These are phyloP conservation scores for Apostasia shenzhenica DNA, from an alignment of 106 monocot genomes.

Conservation along the genomic window DNA sequence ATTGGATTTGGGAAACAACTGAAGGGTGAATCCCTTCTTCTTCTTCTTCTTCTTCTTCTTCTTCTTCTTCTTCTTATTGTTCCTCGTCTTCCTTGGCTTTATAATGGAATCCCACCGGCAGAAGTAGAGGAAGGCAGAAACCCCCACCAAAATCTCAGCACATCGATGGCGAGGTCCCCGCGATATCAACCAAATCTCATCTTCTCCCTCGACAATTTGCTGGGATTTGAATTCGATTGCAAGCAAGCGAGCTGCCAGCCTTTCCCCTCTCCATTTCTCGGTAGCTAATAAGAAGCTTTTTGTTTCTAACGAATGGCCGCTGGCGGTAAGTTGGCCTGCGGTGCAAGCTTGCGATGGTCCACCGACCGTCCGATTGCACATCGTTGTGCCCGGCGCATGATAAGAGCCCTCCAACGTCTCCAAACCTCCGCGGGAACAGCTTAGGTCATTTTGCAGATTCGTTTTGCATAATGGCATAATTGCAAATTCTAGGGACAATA, in stretches of 20 bases:
- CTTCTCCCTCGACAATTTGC: background rate
- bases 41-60: background rate
- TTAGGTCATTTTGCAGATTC: background rate
- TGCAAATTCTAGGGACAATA: too few relatives aligned
- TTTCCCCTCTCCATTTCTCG: background rate
- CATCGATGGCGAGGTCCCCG: background rate
- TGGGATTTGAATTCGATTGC: background rate
- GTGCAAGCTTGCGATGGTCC: background rate
- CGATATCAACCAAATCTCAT: slow-evolving; percentile 3
- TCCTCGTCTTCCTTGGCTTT: background rate
- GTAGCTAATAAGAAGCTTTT: background rate
- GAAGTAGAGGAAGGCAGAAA: background rate
- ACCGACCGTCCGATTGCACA: background rate
- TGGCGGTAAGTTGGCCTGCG: background rate
- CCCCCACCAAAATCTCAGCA: background rate
- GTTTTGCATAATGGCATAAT: too few relatives aligned
- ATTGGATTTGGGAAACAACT: background rate
- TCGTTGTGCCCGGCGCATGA: too few relatives aligned
- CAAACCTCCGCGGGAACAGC: background rate
- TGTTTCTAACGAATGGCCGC: background rate
- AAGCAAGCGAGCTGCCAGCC: background rate
- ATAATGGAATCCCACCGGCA: background rate
- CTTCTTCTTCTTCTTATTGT: background rate
- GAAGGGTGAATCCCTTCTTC: background rate
- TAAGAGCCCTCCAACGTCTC: too few relatives aligned